Base-by-base conservation (phyloP, 805 yeast genomes). In the Wickerhamiella vanderwaltii region DNA sequence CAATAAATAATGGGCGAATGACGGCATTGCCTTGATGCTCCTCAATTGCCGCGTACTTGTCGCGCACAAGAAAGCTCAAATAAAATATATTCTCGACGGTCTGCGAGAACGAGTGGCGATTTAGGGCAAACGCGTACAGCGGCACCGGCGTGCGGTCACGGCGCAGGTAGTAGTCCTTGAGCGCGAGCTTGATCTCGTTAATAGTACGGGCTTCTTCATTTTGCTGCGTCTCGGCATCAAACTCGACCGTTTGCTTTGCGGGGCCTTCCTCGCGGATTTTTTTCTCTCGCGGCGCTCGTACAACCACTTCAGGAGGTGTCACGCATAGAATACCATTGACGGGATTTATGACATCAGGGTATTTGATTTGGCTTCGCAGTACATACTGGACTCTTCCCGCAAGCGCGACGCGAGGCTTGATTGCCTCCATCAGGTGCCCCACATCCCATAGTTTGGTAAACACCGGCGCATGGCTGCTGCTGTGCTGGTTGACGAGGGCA, bases 21-120 rank as follows among this genome's bases (percentile, higher is more conserved):
- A 19, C 19, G 4, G 12, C 35, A 18, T 31, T 19, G 3, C n/a
- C 35, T 13, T 6, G 4, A 4, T 12, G 4, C 11, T 12, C 23
- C n/a, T 31, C n/a, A n/a, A 31, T 24, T 7, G 26, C 26, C 7
- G 11, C 26, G 19, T 17, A 31, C 13, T 82, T 86, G 51, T 83
- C 93, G 51, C 77, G 72, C 2, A 85, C 72, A 34, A 88, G 61
- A 52, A 87, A 86, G 55, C 94, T 80, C 0, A 83, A 69, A 53
- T 77, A 82, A 52, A 87, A 87, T 51, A 88, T 60, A 54, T 84
- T 85, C 57, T 88, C 96, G 2, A 87, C 77, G 1, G 86, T 72
- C 55, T 79, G 86, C 1, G 80, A 66, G 58, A 79, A 87, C 5
- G 88, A 78, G 12, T 61, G 47, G 1, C 77, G 95, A 55, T 88